Evolutionary conservation across 345 rosid genomes (phyloP).

Genomic region (Toxicodendron radicans): DNA sequence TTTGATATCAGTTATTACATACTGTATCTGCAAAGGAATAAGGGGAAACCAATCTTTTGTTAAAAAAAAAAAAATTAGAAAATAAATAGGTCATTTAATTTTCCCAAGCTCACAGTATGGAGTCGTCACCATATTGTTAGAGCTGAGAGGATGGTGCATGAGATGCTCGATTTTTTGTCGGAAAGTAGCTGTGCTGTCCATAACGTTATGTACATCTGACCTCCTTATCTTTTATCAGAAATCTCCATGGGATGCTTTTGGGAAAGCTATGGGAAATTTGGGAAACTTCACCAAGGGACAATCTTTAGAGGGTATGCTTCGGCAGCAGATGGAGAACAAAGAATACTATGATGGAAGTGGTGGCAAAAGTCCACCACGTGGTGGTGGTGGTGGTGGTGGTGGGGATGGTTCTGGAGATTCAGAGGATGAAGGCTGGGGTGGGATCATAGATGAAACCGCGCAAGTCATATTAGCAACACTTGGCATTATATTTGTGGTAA

Average conservation of each 20-base stretch:
- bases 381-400: constrained; percentile 48
- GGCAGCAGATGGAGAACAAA: constrained; percentile 59
- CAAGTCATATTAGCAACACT: constrained; percentile 69
- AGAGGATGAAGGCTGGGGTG: constrained; percentile 54
- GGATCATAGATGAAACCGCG: constrained; percentile 50
- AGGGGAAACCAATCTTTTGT: not conserved
- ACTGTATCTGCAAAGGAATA: not conserved
- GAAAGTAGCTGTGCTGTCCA: too few species aligned
- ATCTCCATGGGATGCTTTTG: constrained; percentile 62
- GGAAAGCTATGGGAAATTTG: constrained; percentile 53
- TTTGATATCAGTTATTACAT: not conserved
- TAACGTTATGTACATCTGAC: not conserved
- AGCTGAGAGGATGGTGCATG: not conserved
- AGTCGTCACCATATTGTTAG: too few species aligned
- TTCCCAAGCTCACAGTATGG: not conserved
- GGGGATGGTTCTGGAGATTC: constrained; percentile 37
- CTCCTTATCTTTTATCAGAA: constrained; percentile 31
- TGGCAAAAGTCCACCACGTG: constrained; percentile 45
- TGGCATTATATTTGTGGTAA: constrained; percentile 67
- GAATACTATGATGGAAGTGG: constrained; percentile 51
- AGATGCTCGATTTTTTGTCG: not conserved
- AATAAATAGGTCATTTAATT: too few species aligned
- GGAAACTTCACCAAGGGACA: constrained; percentile 19
- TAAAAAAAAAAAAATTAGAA: too few species aligned
- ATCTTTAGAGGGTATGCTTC: constrained; percentile 62